Evolutionary conservation across 2,329 filamentous ascomycete genomes (phyloP), one percentile per base, ranked within the genome.

Genomic region (Knufia petricola): DNA sequence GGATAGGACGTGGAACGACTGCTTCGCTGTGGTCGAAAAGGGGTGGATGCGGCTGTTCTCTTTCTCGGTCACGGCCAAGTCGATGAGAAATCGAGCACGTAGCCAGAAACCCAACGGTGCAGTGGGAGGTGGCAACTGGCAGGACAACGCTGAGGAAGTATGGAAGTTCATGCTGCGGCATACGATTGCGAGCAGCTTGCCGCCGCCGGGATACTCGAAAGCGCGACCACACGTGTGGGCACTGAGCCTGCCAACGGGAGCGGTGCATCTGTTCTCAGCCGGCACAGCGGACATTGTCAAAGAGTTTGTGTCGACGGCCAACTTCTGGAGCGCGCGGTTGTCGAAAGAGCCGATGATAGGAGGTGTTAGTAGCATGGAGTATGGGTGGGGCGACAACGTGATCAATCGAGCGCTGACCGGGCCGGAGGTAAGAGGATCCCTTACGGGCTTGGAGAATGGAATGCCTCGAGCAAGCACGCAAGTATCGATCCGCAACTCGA

Each of bases 81-180:
- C 85, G 1, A 71, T 81, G 58, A 76, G 82, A 28, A 76, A 81
- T 57, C 88, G 87, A 78, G 54, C 71, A 65, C 61, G 73, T 50
- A 72, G 71, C 52, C 69, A 68, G 20, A 66, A 72, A 46, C 73
- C 72, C 50, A 81, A 79, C 10, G 78, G 82, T 23, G 76, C 85
- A 4, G 92, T 96, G 1, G 92, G 92, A 56, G 92, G 92, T 52
- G 92, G 92, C 20, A 96, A 98, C 65, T 98, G 92, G 92, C 90
- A 90, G 65, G 89, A 95, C 58, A 96, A 94, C 62, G 92, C 92
- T 3, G 88, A 94, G 55, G 87, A 82, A 55, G 74, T 95, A 8
- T 89, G 87, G 59, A 84, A 83, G 17, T 96, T 95, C 65, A 81
- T 85, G 37, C 78, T 98, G 6, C 80, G 89, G 17, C 89, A 96